Percentiles rank a stretch among this genome's conserved stretches.
Evolutionary conservation across 2,329 filamentous ascomycete species (phyloP).

Genomic region (Iodosphaeria phyllophila): DNA sequence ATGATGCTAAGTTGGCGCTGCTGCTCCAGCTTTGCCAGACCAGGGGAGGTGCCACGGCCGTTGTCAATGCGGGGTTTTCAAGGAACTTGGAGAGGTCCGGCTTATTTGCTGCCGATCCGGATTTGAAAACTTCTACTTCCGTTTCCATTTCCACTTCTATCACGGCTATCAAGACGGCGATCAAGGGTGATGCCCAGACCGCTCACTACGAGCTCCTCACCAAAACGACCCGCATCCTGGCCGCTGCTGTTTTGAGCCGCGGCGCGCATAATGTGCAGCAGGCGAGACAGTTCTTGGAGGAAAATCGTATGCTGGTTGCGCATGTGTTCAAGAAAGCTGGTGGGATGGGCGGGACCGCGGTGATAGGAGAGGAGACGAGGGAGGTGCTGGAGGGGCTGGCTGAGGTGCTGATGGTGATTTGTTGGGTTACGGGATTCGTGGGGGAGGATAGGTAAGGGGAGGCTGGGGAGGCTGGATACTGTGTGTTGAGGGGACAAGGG

Average conservation of each 20-base stretch:
- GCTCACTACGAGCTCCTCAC: conserved; percentile 75
- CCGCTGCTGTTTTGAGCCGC: conserved; percentile 61
- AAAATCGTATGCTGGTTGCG: conserved; percentile 69
- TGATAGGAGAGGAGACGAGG: conserved; percentile 24
- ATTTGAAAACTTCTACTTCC: conserved; percentile 64
- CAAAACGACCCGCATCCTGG: conserved; percentile 63
- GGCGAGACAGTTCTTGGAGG: conserved; percentile 60
- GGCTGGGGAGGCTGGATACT: no score
- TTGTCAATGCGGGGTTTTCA: conserved; percentile 84
- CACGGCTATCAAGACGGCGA: no score
- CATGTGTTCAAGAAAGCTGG: conserved; percentile 81
- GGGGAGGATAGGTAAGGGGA: no score
- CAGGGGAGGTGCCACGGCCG: conserved; percentile 62
- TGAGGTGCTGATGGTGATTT: conserved; percentile 68
- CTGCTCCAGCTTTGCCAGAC: conserved; percentile 73
- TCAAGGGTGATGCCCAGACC: conserved; percentile 52
- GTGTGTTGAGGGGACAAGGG: no score
- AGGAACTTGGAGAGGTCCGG: conserved; percentile 60
- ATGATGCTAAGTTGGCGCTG: conserved; percentile 60
- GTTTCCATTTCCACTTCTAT: no score
- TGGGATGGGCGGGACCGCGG: conserved; percentile 42
- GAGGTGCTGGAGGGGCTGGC: conserved; percentile 58
- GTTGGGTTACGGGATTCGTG: conserved; percentile 66
- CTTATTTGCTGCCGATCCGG: conserved; percentile 81
- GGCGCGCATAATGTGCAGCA: conserved; percentile 70